phyloP scores from a whole-genome alignment of 1,284 basidiomycete species.

The Tranzscheliella williamsii region DNA sequence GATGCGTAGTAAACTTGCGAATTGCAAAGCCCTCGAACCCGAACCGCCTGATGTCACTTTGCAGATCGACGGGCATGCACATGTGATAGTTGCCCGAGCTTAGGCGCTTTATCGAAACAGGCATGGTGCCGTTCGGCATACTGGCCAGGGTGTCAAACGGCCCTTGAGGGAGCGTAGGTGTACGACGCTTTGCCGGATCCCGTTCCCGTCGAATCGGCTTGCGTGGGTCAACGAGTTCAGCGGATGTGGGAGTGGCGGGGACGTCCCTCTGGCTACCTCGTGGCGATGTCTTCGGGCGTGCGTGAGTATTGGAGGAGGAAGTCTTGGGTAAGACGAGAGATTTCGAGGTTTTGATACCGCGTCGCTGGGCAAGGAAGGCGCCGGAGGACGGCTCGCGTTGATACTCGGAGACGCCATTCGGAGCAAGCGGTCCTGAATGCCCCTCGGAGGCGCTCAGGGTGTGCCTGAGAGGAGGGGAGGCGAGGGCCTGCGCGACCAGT shows the following conservation, averaged over 20 bases:
- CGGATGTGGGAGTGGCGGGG: too few relatives aligned
- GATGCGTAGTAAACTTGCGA: constrained; percentile 5
- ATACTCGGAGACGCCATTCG: too few relatives aligned
- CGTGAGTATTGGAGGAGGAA: not conserved
- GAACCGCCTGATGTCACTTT: not conserved
- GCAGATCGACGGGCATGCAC: constrained; percentile 1
- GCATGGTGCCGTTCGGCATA: not conserved
- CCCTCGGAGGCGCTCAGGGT: not conserved
- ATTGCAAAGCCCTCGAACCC: constrained; percentile 3
- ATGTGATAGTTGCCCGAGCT: constrained; percentile 6
- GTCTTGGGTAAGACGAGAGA: not conserved
- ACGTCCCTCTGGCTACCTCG: too few relatives aligned
- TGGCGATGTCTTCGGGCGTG: not conserved
- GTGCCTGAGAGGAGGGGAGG: not conserved
- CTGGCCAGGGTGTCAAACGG: too few relatives aligned
- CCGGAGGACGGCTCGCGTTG: too few relatives aligned
- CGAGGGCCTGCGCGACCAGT: constrained; percentile 4
- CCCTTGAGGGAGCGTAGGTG: too few relatives aligned
- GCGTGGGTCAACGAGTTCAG: too few relatives aligned
- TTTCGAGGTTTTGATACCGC: not conserved
- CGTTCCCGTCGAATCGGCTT: constrained; percentile 1
- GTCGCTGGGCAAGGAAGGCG: not conserved
- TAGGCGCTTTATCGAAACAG: not conserved
- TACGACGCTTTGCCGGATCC: constrained; percentile 1
- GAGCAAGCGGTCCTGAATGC: too few relatives aligned